phyloP scores from a whole-genome alignment of 2,329 filamentous ascomycete genomes.

The Aspergillus pseudoglaucus region DNA sequence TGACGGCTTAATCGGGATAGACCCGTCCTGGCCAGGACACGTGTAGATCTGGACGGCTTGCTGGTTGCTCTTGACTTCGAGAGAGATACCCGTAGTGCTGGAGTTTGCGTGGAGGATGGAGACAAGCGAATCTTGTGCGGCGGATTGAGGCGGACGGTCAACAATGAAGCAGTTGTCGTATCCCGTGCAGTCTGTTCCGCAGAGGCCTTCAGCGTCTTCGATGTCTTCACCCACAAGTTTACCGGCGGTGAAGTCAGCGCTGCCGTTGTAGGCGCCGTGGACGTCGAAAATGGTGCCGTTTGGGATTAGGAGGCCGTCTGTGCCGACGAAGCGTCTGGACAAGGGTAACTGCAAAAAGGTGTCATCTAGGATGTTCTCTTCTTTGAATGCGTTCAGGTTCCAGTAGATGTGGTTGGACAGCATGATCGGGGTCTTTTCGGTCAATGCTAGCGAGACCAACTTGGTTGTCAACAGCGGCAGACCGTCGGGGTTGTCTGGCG shows the following conservation, averaged over 20 bases:
- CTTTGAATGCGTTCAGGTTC: constrained; percentile 46
- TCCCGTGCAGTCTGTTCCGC: constrained; percentile 73
- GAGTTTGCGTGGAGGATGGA: constrained; percentile 56
- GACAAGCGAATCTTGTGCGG: constrained; percentile 27
- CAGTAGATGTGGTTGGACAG: constrained; percentile 47
- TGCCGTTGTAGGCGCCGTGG: constrained; percentile 58
- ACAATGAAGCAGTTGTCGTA: constrained; percentile 61
- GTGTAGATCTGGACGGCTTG: constrained; percentile 83
- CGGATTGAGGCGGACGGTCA: constrained; percentile 35
- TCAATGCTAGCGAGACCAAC: constrained; percentile 40
- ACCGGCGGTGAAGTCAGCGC: constrained; percentile 61
- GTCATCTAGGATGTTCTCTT: constrained; percentile 36
- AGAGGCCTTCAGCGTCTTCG: constrained; percentile 60
- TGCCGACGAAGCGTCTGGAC: constrained; percentile 39
- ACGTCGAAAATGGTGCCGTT: constrained; percentile 69
- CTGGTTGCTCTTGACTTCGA: constrained; percentile 79
- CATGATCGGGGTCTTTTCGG: constrained; percentile 45
- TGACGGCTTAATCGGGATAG: constrained; percentile 37
- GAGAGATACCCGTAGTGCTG: constrained; percentile 69
- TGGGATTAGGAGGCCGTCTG: constrained; percentile 62
- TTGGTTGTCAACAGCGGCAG: constrained; percentile 39
- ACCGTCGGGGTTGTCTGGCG: constrained; percentile 33
- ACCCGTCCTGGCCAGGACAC: constrained; percentile 70
- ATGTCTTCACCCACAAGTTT: constrained; percentile 73
- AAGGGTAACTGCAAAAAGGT: constrained; percentile 42